Base-by-base conservation (phyloP, 83 land plant species). In the Diphasiastrum complanatum region DNA sequence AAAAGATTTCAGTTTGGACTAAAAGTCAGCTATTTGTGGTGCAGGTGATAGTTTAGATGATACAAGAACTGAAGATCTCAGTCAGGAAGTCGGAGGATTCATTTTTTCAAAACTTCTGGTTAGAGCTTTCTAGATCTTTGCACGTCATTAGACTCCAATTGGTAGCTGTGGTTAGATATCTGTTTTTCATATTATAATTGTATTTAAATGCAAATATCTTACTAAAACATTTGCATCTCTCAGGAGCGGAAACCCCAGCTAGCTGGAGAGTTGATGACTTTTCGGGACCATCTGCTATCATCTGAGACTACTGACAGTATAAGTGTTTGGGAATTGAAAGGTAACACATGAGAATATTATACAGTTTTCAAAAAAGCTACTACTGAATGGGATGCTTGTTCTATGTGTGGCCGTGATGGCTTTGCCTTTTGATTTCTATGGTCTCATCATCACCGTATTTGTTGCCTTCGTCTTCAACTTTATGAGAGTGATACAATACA, bases 241-340 rank as follows among this genome's bases (percentile, higher is more conserved):
- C 78, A 87, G 96, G 99, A 93, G 47, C 84, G 86, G 19, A 83
- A 83, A 75, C 96, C 96, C 20, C 87, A 93, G 62, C 36, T 85
- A 43, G 64, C 81, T 25, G 64, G 75, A 69, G 99, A 93, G 69
- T 51, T 85, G 47, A 79, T 85, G 87, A 79, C 82, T 40, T 85
- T 85, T 48, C 79, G 88, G 38, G 96, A 93, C 71, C 80, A 80
- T 63, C 74, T 95, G 19, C 78, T 95, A 46, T 89, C 96, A 28
- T 82, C 93, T 27, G 83, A 88, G 19, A 68, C 82, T 36, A 84
- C 92, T n/a, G 99, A 95, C 35, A 82, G 78, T 33, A 77, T 95
- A 43, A 85, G 84, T 59, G 83, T 89, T 47, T 89, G 99, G 92
- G 97, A 95, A 62, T 64, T 95, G 45, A 89, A 86, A 67, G 95